phyloP scores from a whole-genome alignment of 1,284 basidiomycete genomes.

The Cryptococcus sp. region DNA sequence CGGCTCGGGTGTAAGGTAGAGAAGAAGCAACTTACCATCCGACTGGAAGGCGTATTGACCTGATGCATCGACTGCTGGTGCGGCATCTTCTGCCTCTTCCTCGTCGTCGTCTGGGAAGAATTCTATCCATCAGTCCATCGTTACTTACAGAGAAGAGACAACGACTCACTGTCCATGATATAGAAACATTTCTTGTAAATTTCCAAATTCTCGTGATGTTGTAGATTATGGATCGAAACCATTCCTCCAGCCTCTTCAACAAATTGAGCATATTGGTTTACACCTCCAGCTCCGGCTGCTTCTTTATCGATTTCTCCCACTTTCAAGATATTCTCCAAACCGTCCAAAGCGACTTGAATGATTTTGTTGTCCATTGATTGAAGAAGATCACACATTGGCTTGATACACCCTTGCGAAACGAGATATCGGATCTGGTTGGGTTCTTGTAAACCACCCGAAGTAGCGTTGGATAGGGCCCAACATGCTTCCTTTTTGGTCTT shows the following conservation, averaged over 20 bases:
- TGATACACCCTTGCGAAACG: constrained; percentile 96
- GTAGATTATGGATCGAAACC: constrained; percentile 97
- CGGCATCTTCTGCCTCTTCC: constrained; percentile 59
- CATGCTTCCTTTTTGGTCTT: constrained; percentile 99
- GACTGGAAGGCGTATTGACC: constrained; percentile 76
- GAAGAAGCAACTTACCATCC: constrained; percentile 56
- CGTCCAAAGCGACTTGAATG: constrained; percentile 89
- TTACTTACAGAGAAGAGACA: not conserved
- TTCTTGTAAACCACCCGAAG: constrained; percentile 94
- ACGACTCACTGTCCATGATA: constrained; percentile 77
- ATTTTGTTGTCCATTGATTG: constrained; percentile 99
- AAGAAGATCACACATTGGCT: constrained; percentile 93
- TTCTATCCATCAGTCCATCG: constrained; percentile 16
- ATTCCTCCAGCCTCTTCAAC: constrained; percentile 99
- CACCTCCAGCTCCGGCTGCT: constrained; percentile 71
- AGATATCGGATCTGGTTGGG: constrained; percentile 97
- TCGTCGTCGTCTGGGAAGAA: constrained; percentile 50
- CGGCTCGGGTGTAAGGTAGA: not conserved
- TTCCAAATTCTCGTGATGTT: constrained; percentile 98
- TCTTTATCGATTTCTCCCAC: constrained; percentile 96
- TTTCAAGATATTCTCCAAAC: constrained; percentile 97
- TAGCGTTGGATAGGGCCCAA: constrained; percentile 99
- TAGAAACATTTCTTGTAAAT: constrained; percentile 99
- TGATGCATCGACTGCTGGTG: constrained; percentile 76
- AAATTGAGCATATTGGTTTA: constrained; percentile 89